Conservation (phyloP, 768 basidiomycete species). For the Hypholoma sublateritium region DNA sequence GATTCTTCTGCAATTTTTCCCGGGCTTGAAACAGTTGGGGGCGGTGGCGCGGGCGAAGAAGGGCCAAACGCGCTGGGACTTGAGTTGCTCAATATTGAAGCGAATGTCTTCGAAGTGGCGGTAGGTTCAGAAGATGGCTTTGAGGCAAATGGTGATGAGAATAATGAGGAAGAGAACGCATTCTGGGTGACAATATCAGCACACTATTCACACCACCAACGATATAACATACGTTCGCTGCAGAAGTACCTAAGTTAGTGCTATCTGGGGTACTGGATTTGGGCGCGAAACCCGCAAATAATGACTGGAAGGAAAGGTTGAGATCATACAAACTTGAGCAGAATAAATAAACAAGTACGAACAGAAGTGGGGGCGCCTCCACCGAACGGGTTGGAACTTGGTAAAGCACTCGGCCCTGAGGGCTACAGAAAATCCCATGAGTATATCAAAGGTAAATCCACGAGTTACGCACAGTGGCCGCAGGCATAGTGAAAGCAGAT, state of each 20-base stretch:
- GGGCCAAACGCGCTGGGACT: constrained; percentile 7
- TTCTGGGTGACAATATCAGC: constrained; percentile 2
- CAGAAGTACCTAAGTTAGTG: not conserved
- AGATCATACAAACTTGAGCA: not conserved
- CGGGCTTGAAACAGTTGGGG: not conserved
- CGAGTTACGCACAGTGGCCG: constrained; percentile 4
- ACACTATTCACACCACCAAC: not conserved
- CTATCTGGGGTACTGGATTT: not conserved
- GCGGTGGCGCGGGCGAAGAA: constrained; percentile 4
- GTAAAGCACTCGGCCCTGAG: not conserved
- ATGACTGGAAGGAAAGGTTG: not conserved
- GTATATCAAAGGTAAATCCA: no score
- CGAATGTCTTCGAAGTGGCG: constrained; percentile 52
- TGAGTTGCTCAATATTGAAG: constrained; percentile 38
- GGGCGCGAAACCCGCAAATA: constrained; percentile 8
- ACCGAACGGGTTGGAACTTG: constrained; percentile 2
- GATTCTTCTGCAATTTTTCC: constrained; percentile 19
- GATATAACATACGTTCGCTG: not conserved
- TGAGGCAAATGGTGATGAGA: constrained; percentile 20
- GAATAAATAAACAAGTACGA: not conserved
- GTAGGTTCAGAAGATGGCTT: constrained; percentile 31
- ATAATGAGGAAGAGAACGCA: constrained; percentile 16
- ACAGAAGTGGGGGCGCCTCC: not conserved
- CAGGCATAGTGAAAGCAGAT: constrained; percentile 20
- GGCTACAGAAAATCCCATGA: not conserved